Conservation (phyloP, 164 flowering plant genomes). For the Dillenia suffruticosa region DNA sequence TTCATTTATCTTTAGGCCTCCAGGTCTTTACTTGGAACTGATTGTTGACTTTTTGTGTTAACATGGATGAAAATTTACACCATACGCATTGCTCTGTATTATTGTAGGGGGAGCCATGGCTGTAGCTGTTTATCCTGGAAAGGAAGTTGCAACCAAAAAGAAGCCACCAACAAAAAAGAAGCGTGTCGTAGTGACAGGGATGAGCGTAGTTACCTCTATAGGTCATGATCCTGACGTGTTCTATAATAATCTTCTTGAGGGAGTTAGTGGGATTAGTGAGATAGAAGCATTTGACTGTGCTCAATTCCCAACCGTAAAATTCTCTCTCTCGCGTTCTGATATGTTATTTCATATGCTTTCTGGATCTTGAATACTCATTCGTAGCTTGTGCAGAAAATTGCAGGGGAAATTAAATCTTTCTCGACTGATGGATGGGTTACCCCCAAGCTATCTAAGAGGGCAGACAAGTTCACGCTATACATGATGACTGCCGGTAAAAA, state of each 20-base stretch:
- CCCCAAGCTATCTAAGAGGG: slow-evolving; percentile 85
- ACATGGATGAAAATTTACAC: too few species aligned
- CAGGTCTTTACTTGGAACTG: not conserved
- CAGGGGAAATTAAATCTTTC: slow-evolving; percentile 93
- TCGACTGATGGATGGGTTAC: slow-evolving; percentile 95
- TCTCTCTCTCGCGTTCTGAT: not conserved
- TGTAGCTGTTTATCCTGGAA: slow-evolving; percentile 56
- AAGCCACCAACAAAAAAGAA: slow-evolving; percentile 61
- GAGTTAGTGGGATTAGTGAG: slow-evolving; percentile 90
- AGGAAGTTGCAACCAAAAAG: slow-evolving; percentile 52
- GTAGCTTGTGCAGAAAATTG: slow-evolving; percentile 62
- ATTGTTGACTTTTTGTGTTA: not conserved
- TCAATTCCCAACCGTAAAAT: slow-evolving; percentile 73
- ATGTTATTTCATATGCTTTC: not conserved
- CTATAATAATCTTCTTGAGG: slow-evolving; percentile 89
- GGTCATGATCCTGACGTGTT: slow-evolving; percentile 83
- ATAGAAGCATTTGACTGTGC: slow-evolving; percentile 93
- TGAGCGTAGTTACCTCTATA: slow-evolving; percentile 83
- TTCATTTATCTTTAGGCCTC: too few species aligned
- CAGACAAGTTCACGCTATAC: slow-evolving; percentile 97
- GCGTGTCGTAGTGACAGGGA: slow-evolving; percentile 94
- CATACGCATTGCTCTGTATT: too few species aligned
- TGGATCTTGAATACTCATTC: slow-evolving; percentile 6
- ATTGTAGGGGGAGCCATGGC: slow-evolving; percentile 56
- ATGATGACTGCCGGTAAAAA: slow-evolving; percentile 95